Base-by-base conservation (phyloP, 228 moss, liverwort and hornwort genomes). In the Sphagnum magellanicum region DNA sequence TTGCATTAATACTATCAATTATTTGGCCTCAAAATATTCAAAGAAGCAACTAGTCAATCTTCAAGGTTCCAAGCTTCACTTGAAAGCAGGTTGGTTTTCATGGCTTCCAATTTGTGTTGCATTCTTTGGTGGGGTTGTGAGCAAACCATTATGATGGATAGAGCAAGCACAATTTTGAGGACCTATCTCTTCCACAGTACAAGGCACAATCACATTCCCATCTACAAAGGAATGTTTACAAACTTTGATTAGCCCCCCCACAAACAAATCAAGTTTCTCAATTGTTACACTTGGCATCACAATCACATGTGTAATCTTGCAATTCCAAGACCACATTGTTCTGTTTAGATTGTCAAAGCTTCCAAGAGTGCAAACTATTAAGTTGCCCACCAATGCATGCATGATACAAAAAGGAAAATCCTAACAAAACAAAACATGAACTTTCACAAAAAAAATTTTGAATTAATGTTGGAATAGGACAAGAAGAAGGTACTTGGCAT, bases 261-360 rank as follows among this genome's bases (percentile, higher is more conserved):
- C 74, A 70, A 89, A 89, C 12, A 55, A 49, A 13, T 79, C 69
- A 50, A 89, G 60, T 60, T 89, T 89, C 77, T 79, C 83, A 50
- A 73, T 50, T 49, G 70, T 82, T 51, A 88, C 85, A 73, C 78
- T 88, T 48, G 88, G 86, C 83, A 85, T 88, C 12, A 88, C 83
- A 53, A 85, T 86, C 65, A 73, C 88, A 67, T 88, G 88, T 50
- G 88, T 86, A 75, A 89, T 89, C 73, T 89, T 83, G 47, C 89
- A 86, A 77, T 89, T 81, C 50, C 47, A 73, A 63, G 49, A 68
- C 32, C 32, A 32, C 32, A 32, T 32, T 32, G 32, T 32, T 32
- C 3, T 32, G 0, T 32, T 32, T 3, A 32, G 3, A 2, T 32
- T 32, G 32, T 3, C 32, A 32, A 32, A 32, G 32, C 3, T 58